These are phyloP conservation scores for Elasticomyces elasticus DNA, from an alignment of 495 filamentous ascomycete species.

Conservation along the genomic window DNA sequence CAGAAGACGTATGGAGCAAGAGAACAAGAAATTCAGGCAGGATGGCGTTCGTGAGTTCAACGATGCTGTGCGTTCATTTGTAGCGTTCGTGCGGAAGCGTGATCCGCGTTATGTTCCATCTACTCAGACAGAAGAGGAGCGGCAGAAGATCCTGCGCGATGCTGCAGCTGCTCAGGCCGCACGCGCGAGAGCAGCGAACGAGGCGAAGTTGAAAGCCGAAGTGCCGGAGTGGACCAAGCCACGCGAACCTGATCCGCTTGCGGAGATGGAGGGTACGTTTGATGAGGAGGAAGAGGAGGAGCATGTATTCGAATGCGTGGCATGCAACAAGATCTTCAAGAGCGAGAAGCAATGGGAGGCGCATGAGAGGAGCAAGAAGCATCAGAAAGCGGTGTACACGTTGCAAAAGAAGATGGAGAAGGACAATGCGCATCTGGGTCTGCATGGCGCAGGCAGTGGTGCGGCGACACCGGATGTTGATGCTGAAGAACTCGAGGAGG, in stretches of 20 bases:
- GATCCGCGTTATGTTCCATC: constrained; percentile 72
- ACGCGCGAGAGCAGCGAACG: constrained; percentile 68
- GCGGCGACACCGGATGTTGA: constrained; percentile 32
- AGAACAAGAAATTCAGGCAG: constrained; percentile 79
- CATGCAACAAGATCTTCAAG: constrained; percentile 86
- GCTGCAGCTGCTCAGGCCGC: constrained; percentile 77
- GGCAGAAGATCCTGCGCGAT: constrained; percentile 68
- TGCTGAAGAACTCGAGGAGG: constrained; percentile 28
- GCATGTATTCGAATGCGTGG: constrained; percentile 74
- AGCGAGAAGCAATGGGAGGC: constrained; percentile 83
- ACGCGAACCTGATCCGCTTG: constrained; percentile 40
- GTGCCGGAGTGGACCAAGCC: constrained; percentile 72
- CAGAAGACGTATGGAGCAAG: constrained; percentile 84
- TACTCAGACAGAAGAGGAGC: constrained; percentile 63
- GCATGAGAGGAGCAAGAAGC: constrained; percentile 97
- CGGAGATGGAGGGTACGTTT: constrained; percentile 36
- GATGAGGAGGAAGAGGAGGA: constrained; percentile 45
- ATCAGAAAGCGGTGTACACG: constrained; percentile 71
- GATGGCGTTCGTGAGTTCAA: constrained; percentile 82
- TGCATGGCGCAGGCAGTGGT: constrained; percentile 37
- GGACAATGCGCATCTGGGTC: constrained; percentile 53
- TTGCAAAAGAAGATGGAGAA: constrained; percentile 72
- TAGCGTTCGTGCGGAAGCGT: constrained; percentile 84
- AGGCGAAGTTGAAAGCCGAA: constrained; percentile 51
- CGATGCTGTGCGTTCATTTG: constrained; percentile 77